phyloP scores from a whole-genome alignment of 2,329 filamentous ascomycete species.

The Claviceps sorghi region DNA sequence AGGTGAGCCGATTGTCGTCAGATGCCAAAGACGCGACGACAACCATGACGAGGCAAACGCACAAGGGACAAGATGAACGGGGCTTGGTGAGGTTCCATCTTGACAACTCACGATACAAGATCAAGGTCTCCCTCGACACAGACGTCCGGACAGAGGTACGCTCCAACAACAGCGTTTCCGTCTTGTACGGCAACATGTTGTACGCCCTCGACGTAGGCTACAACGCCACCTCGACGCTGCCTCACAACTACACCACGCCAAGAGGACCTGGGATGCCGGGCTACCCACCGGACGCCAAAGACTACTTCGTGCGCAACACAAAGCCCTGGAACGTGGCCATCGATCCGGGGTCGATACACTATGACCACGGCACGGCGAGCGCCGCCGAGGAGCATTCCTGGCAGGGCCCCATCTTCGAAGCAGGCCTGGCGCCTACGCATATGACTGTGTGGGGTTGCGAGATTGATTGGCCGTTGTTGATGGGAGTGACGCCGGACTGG shows the following conservation, averaged over 20 bases:
- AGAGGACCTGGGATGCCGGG: conserved; percentile 7
- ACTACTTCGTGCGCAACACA: conserved; percentile 19
- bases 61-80: conserved; percentile 6
- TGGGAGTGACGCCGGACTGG: conserved; percentile 18
- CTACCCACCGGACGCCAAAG: conserved; percentile 13
- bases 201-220: conserved; percentile 26
- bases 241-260: conserved; percentile 10
- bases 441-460: conserved; percentile 23
- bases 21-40: not conserved
- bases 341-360: conserved; percentile 13
- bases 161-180: conserved; percentile 22
- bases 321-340: conserved; percentile 17
- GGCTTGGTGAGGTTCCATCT: conserved; percentile 12
- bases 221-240: conserved; percentile 11
- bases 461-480: conserved; percentile 20
- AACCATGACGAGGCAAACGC: not conserved
- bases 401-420: conserved; percentile 14
- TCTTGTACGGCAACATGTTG: conserved; percentile 29
- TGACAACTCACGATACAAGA: conserved; percentile 8
- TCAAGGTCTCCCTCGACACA: conserved; percentile 9
- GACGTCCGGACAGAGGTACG: conserved; percentile 11
- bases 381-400: not conserved
- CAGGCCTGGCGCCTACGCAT: conserved; percentile 18
- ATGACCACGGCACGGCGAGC: conserved; percentile 6
- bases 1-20: not conserved